These are phyloP conservation scores for Leucocoprinus leucothites DNA, from an alignment of 768 basidiomycete genomes.

Conservation along the genomic window DNA sequence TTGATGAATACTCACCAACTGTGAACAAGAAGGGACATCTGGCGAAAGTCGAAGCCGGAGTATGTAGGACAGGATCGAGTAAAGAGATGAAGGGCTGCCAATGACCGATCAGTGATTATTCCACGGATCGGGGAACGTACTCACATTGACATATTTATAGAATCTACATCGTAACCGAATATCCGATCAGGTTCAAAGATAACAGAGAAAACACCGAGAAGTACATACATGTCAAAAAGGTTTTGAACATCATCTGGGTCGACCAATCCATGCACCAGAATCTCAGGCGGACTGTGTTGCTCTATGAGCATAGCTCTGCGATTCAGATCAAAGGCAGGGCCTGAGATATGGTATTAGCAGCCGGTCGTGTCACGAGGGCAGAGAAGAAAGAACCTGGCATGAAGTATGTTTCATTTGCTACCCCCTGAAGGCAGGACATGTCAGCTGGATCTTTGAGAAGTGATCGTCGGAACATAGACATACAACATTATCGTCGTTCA, in stretches of 20 bases:
- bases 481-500: conserved; percentile 65
- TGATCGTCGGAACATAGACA: conserved; percentile 16
- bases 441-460: conserved; percentile 9
- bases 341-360: conserved; percentile 26
- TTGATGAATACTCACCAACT: conserved; percentile 53
- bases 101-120: conserved; percentile 7
- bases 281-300: conserved; percentile 77
- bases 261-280: conserved; percentile 77
- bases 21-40: conserved; percentile 91
- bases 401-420: conserved; percentile 80
- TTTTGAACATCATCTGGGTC: conserved; percentile 76
- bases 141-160: conserved; percentile 66
- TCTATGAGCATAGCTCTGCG: conserved; percentile 73
- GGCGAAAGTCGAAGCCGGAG: conserved; percentile 72
- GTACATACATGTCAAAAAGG: conserved; percentile 76
- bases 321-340: conserved; percentile 68
- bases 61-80: conserved; percentile 80
- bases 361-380: background rate
- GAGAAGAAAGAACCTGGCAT: conserved; percentile 54
- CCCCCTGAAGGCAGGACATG: conserved; percentile 45
- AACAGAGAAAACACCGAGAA: background rate
- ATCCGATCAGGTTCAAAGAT: background rate
- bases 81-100: conserved; percentile 65
- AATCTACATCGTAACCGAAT: conserved; percentile 41
- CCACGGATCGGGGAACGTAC: conserved; percentile 17